These are phyloP conservation scores for Triglochin maritima DNA, from an alignment of 106 monocot genomes.

Conservation along the genomic window DNA sequence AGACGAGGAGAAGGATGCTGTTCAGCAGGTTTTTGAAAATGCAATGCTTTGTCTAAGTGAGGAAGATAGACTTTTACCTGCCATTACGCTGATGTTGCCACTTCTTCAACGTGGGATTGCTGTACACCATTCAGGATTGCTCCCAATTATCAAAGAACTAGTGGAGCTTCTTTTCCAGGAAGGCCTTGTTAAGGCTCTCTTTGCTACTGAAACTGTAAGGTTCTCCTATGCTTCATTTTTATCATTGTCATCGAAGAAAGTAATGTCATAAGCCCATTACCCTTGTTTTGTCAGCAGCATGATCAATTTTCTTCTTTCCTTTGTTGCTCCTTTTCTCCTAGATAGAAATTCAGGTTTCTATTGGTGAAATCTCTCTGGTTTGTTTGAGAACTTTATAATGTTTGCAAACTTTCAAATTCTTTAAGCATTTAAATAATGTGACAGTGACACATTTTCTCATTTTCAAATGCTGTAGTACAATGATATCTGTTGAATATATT, in stretches of 20 bases:
- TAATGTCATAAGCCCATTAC: too few species aligned
- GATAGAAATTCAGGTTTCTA: too few species aligned
- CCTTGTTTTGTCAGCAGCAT: too few species aligned
- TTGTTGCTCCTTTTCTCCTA: too few species aligned
- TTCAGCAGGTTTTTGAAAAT: constrained; percentile 82
- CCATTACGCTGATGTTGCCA: constrained; percentile 90
- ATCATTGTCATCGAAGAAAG: not conserved
- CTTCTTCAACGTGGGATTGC: constrained; percentile 96
- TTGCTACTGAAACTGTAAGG: constrained; percentile 96
- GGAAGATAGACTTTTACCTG: constrained; percentile 92
- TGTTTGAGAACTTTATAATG: too few species aligned
- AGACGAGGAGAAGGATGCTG: constrained; percentile 67
- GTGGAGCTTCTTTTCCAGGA: constrained; percentile 99
- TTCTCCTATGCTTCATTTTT: constrained; percentile 5
- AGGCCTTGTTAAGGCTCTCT: constrained; percentile 98
- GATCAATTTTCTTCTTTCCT: too few species aligned
- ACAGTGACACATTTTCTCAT: too few species aligned
- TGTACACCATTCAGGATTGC: constrained; percentile 97
- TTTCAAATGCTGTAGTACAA: too few species aligned
- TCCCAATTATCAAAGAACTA: constrained; percentile 93
- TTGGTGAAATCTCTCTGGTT: too few species aligned
- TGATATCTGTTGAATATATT: too few species aligned
- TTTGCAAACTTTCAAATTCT: too few species aligned
- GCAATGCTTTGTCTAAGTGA: constrained; percentile 77
- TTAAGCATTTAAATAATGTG: too few species aligned